phyloP scores from a whole-genome alignment of 2,329 filamentous ascomycete genomes.

The Trichoderma aggressivum region DNA sequence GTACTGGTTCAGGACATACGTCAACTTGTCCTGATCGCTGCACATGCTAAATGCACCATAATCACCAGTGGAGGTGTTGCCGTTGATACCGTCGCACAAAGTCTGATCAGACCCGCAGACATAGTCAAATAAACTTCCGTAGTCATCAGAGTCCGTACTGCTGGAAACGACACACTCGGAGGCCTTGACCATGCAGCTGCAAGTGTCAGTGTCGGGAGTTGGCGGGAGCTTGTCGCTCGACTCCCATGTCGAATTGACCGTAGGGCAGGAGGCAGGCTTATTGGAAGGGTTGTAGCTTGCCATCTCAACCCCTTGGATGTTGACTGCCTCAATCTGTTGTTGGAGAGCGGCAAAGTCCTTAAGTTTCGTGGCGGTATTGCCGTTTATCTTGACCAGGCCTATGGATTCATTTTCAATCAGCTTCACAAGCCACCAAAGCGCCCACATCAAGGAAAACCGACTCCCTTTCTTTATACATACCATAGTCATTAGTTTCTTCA shows the following conservation, averaged over 20 bases:
- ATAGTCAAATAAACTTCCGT: conserved; percentile 67
- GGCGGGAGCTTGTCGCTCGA: conserved; percentile 68
- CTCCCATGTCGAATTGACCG: conserved; percentile 61
- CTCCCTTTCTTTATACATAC: conserved; percentile 36
- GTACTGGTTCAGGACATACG: conserved; percentile 71
- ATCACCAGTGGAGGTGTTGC: conserved; percentile 63
- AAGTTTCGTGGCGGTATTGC: conserved; percentile 61
- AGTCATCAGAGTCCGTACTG: conserved; percentile 55
- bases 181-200: conserved; percentile 77
- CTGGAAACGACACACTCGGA: conserved; percentile 67
- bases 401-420: conserved; percentile 19
- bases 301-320: conserved; percentile 63
- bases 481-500: conserved; percentile 86
- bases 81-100: conserved; percentile 65
- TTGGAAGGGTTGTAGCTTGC: conserved; percentile 69
- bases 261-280: conserved; percentile 69
- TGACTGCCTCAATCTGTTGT: conserved; percentile 61
- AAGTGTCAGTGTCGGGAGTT: conserved; percentile 72
- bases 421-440: background rate
- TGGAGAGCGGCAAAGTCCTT: conserved; percentile 73
- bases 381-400: conserved; percentile 63
- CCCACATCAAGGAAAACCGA: background rate
- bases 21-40: conserved; percentile 64
- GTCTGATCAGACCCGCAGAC: conserved; percentile 60
- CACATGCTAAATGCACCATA: conserved; percentile 82